A percentile compares a stretch with the other conserved stretches of the same genome.
phyloP scores from a whole-genome alignment of 768 basidiomycete species.

The Tulasnella sp. region DNA sequence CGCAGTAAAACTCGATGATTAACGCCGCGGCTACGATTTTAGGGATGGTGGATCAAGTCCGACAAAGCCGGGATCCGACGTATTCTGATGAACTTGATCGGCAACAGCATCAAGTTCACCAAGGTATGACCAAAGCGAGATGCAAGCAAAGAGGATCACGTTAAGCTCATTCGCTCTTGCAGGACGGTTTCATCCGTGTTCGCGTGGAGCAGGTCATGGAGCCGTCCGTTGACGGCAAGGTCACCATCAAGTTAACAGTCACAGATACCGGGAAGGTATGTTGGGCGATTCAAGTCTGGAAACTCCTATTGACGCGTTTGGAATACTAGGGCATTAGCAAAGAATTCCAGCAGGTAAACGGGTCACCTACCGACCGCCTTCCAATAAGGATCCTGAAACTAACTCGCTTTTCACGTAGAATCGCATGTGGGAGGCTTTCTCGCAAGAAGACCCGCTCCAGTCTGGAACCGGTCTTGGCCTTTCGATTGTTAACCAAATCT shows the following conservation, averaged over 20 bases:
- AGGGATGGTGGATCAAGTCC: slow-evolving; percentile 87
- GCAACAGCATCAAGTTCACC: slow-evolving; percentile 93
- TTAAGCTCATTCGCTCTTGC: slow-evolving; percentile 8
- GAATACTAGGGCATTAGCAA: slow-evolving; percentile 77
- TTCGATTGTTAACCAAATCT: slow-evolving; percentile 93
- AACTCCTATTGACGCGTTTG: not conserved
- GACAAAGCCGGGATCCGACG: slow-evolving; percentile 92
- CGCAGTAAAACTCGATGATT: not conserved
- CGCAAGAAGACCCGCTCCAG: slow-evolving; percentile 93
- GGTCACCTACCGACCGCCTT: not conserved
- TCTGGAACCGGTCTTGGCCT: slow-evolving; percentile 92
- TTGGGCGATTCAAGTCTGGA: slow-evolving; percentile 21
- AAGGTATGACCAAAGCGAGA: slow-evolving; percentile 52
- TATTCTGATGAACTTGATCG: slow-evolving; percentile 92
- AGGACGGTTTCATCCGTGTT: slow-evolving; percentile 89
- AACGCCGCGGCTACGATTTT: not conserved
- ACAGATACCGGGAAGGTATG: slow-evolving; percentile 85
- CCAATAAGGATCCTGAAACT: not conserved
- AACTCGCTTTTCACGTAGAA: slow-evolving; percentile 54
- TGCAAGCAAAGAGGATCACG: not conserved
- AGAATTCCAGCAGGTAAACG: slow-evolving; percentile 82
- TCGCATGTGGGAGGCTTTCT: slow-evolving; percentile 95
- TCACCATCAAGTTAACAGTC: slow-evolving; percentile 82
- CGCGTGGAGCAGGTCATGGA: slow-evolving; percentile 69
- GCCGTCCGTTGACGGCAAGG: slow-evolving; percentile 52